phyloP scores from a whole-genome alignment of 352 stramenopile species.

The Phytophthora tentaculata region DNA sequence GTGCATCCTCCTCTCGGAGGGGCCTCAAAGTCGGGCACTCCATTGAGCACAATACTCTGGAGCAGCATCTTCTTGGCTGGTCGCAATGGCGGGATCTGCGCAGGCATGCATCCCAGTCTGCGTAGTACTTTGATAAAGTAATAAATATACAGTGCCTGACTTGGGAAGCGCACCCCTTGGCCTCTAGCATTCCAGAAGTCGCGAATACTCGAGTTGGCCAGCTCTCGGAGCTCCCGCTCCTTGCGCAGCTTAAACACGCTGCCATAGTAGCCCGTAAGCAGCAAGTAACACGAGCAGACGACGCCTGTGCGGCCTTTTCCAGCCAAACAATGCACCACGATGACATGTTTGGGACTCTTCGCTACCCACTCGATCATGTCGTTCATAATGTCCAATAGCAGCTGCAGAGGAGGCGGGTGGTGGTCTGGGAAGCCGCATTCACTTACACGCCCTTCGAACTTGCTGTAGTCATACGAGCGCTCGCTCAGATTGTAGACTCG shows the following conservation, averaged over 20 bases:
- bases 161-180: slow-evolving; percentile 84
- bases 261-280: slow-evolving; percentile 79
- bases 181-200: slow-evolving; percentile 82
- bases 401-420: slow-evolving; percentile 76
- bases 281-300: slow-evolving; percentile 82
- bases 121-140: slow-evolving; percentile 85
- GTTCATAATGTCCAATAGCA: slow-evolving; percentile 87
- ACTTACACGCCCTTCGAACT: slow-evolving; percentile 74
- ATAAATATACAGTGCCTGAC: slow-evolving; percentile 88
- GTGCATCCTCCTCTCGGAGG: slow-evolving; percentile 61
- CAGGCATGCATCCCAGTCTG: slow-evolving; percentile 48
- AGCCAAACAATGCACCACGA: slow-evolving; percentile 83
- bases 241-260: slow-evolving; percentile 70
- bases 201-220: slow-evolving; percentile 70
- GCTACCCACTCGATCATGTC: slow-evolving; percentile 83
- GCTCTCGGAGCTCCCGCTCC: slow-evolving; percentile 65
- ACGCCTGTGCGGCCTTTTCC: slow-evolving; percentile 85
- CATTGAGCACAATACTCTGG: slow-evolving; percentile 64
- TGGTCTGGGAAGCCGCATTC: slow-evolving; percentile 87
- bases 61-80: slow-evolving; percentile 71
- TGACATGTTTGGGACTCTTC: slow-evolving; percentile 67
- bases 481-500: slow-evolving; percentile 88
- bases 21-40: slow-evolving; percentile 80
- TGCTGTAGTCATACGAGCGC: slow-evolving; percentile 76
- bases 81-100: slow-evolving; percentile 61